Conservation (phyloP, 495 filamentous ascomycete species). For the Aspergillus bertholletiae region DNA sequence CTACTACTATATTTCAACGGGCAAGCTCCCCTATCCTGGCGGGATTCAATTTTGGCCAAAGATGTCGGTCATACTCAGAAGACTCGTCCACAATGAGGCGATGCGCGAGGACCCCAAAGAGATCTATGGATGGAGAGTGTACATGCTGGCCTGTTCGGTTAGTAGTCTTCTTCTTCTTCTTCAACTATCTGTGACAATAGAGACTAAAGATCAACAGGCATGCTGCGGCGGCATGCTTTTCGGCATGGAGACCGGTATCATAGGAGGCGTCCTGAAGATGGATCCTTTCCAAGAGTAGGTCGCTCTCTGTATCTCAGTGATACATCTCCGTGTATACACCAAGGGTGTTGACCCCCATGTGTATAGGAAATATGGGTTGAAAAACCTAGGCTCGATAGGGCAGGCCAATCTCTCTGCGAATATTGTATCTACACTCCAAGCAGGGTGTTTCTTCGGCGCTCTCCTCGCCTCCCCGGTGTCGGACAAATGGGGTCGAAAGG, state of each 20-base stretch:
- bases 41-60: neutral
- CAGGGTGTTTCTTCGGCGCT: slow-evolving; percentile 66
- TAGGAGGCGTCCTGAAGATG: slow-evolving; percentile 65
- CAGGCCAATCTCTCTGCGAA: slow-evolving; percentile 37
- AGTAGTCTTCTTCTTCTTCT: slow-evolving; percentile 18
- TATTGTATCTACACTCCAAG: slow-evolving; percentile 64
- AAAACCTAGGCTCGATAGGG: slow-evolving; percentile 51
- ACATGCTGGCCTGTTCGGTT: slow-evolving; percentile 63
- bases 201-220: slow-evolving; percentile 33
- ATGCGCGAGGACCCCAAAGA: slow-evolving; percentile 70
- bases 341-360: no score
- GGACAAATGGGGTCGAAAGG: slow-evolving; percentile 53
- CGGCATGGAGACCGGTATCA: slow-evolving; percentile 70
- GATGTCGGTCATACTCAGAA: slow-evolving; percentile 51
- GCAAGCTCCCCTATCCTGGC: neutral
- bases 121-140: slow-evolving; percentile 78
- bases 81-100: slow-evolving; percentile 74
- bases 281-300: slow-evolving; percentile 54
- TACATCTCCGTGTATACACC: no score
- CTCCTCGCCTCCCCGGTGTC: slow-evolving; percentile 53
- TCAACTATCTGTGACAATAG: no score
- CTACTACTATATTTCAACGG: neutral
- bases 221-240: slow-evolving; percentile 75
- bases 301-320: neutral
- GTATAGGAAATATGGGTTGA: slow-evolving; percentile 46